Percentiles rank a stretch among this genome's conserved stretches.
These are phyloP conservation scores for Aspergillus pseudoterreus DNA, from an alignment of 2,329 filamentous ascomycete genomes.

Conservation along the genomic window DNA sequence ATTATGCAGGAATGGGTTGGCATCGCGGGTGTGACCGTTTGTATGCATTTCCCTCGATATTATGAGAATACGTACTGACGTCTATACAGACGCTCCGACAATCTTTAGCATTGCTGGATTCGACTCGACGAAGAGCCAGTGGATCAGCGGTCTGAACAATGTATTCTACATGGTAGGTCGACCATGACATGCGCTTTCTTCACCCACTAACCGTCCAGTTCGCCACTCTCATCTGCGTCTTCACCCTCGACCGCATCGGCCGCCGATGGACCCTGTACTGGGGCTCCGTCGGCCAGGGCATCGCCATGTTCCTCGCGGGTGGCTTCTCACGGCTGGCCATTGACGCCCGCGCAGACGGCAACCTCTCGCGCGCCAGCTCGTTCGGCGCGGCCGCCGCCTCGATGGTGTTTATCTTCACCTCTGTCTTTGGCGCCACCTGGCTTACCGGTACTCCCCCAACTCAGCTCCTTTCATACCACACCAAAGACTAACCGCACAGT, in stretches of 20 bases:
- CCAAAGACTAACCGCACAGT: constrained; percentile 48
- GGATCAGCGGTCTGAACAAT: constrained; percentile 59
- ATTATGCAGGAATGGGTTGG: constrained; percentile 69
- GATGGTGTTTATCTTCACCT: constrained; percentile 68
- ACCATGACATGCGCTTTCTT: background rate
- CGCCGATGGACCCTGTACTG: constrained; percentile 67
- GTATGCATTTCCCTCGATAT: constrained; percentile 19
- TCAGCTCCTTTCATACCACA: constrained; percentile 8
- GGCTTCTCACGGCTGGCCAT: constrained; percentile 57
- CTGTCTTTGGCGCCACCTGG: constrained; percentile 63
- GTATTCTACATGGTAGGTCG: constrained; percentile 52
- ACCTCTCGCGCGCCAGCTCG: constrained; percentile 44
- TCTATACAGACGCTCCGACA: constrained; percentile 38
- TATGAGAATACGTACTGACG: background rate
- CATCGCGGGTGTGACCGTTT: constrained; percentile 66
- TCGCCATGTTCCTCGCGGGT: constrained; percentile 65
- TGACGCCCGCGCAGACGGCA: constrained; percentile 45
- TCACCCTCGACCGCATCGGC: constrained; percentile 66
- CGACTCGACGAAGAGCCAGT: constrained; percentile 56
- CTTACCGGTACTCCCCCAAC: constrained; percentile 55
- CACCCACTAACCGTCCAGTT: constrained; percentile 43
- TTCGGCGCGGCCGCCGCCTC: constrained; percentile 64
- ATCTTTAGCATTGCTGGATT: constrained; percentile 68
- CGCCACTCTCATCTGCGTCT: constrained; percentile 65
- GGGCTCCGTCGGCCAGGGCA: constrained; percentile 61